Conservation (phyloP, 768 basidiomycete species). For the Pulveroboletus sp. region DNA sequence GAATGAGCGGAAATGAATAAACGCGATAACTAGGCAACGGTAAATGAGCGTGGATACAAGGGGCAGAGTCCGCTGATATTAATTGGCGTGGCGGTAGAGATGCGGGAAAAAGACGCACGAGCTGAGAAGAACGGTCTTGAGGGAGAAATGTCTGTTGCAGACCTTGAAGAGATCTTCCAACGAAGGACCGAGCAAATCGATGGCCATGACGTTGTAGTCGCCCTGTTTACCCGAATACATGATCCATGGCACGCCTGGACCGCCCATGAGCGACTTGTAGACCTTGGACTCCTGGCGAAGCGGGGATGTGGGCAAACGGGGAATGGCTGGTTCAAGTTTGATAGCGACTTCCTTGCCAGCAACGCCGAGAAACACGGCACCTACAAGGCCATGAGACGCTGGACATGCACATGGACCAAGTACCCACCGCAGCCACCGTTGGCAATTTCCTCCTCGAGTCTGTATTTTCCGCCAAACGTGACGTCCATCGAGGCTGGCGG, state of each 20-base stretch:
- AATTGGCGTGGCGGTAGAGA: neutral
- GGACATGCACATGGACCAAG: slow-evolving; percentile 45
- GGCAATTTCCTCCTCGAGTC: slow-evolving; percentile 76
- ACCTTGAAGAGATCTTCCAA: slow-evolving; percentile 85
- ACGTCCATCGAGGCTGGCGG: slow-evolving; percentile 28
- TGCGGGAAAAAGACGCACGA: slow-evolving; percentile 54
- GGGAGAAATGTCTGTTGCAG: slow-evolving; percentile 87
- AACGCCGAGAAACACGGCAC: slow-evolving; percentile 75
- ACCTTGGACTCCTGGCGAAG: slow-evolving; percentile 89
- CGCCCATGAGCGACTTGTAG: slow-evolving; percentile 88
- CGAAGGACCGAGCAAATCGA: slow-evolving; percentile 91
- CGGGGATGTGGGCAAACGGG: slow-evolving; percentile 49
- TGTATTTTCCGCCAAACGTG: slow-evolving; percentile 74
- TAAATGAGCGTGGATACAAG: slow-evolving; percentile 20
- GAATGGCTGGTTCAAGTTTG: slow-evolving; percentile 69
- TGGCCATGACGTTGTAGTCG: slow-evolving; percentile 96
- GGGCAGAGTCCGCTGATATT: slow-evolving; percentile 9
- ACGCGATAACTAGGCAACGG: slow-evolving; percentile 77
- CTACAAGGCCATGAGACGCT: slow-evolving; percentile 33
- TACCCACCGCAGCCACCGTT: slow-evolving; percentile 72
- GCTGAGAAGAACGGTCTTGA: slow-evolving; percentile 95
- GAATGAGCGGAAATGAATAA: slow-evolving; percentile 92
- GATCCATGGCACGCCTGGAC: slow-evolving; percentile 87
- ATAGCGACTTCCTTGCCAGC: slow-evolving; percentile 85
- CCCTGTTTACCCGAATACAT: slow-evolving; percentile 91